Percentiles rank a stretch among this genome's conserved stretches.
Conservation (phyloP, 148 eudicot genomes). For the Rhododendron ferrugineum region DNA sequence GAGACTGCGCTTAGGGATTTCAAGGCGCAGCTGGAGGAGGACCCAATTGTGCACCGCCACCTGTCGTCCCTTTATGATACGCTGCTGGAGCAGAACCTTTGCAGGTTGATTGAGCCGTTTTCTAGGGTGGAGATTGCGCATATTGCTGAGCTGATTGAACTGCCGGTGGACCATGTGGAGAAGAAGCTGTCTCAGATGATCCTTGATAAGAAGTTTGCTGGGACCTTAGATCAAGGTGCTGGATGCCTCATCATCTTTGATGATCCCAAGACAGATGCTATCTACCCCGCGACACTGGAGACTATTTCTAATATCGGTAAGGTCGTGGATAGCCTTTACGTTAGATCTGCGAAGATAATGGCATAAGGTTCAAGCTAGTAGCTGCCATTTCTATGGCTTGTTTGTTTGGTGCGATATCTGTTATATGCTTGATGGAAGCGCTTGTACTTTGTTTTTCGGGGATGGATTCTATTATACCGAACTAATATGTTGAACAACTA, state of each 20-base stretch:
- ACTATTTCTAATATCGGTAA: slow-evolving; percentile 31
- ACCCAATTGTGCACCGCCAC: slow-evolving; percentile 39
- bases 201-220: slow-evolving; percentile 36
- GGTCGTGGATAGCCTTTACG: slow-evolving; percentile 35
- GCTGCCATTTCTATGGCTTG: not conserved
- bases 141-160: slow-evolving; percentile 37
- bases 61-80: slow-evolving; percentile 34
- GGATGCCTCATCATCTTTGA: slow-evolving; percentile 39
- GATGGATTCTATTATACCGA: not conserved
- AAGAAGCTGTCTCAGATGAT: slow-evolving; percentile 39
- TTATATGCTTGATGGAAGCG: not conserved
- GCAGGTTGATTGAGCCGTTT: slow-evolving; percentile 37
- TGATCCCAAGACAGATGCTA: slow-evolving; percentile 35
- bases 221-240: slow-evolving; percentile 41
- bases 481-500: not conserved
- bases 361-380: slow-evolving; percentile 13
- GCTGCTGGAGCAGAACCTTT: slow-evolving; percentile 30
- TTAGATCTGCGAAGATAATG: slow-evolving; percentile 36
- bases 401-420: not conserved
- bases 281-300: slow-evolving; percentile 30
- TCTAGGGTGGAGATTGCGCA: slow-evolving; percentile 37
- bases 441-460: not conserved
- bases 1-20: slow-evolving; percentile 28
- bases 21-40: slow-evolving; percentile 33
- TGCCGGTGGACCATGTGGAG: slow-evolving; percentile 35